phyloP scores from a whole-genome alignment of 1,284 basidiomycete genomes.

The Cerrena zonata region DNA sequence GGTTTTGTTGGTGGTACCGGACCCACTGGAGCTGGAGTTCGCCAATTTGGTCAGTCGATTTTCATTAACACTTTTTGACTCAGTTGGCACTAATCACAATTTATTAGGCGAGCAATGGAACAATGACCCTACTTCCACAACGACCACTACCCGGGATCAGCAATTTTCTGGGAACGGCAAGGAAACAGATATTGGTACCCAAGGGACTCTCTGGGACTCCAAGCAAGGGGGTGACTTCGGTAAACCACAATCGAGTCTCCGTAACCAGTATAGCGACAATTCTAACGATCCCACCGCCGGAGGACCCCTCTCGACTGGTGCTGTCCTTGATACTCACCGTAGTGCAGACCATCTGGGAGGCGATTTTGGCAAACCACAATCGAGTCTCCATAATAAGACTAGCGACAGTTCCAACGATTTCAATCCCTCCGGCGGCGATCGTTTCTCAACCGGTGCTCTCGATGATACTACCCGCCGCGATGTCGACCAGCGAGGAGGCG shows the following conservation, averaged over 20 bases:
- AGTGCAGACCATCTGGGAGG: not conserved
- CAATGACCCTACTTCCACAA: not conserved
- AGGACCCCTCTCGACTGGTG: not conserved
- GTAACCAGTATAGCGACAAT: not conserved
- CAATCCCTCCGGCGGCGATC: not conserved
- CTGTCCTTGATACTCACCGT: not conserved
- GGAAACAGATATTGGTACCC: not conserved
- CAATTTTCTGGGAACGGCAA: not conserved
- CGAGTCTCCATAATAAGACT: not conserved
- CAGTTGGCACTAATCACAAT: constrained; percentile 15
- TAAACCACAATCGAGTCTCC: not conserved
- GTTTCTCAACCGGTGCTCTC: not conserved
- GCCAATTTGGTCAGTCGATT: constrained; percentile 2
- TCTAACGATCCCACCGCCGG: not conserved
- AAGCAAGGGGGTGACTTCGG: not conserved
- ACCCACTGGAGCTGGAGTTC: constrained; percentile 1
- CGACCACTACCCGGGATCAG: not conserved
- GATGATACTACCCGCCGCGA: not conserved
- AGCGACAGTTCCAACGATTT: constrained; percentile 1
- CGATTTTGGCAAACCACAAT: constrained; percentile 1
- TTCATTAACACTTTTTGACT: constrained; percentile 14
- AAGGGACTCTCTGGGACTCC: not conserved
- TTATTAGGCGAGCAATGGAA: not conserved
- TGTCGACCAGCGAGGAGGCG: not conserved
- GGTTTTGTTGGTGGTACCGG: too few relatives aligned